Conservation (phyloP, 208 protist species). For the Trypanosoma theileri region DNA sequence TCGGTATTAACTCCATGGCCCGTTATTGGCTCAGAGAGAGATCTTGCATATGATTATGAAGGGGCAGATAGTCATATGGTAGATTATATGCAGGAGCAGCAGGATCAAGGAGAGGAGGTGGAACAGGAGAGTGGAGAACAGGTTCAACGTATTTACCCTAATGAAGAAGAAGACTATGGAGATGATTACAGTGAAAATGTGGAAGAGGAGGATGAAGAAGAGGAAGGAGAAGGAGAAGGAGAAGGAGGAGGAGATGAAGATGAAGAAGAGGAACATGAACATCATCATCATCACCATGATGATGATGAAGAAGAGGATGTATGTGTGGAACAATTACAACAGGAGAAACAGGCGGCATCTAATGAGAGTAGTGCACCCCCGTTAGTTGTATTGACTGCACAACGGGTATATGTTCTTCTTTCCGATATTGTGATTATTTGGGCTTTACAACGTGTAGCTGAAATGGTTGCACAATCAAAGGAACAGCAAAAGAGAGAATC, state of each 20-base stretch:
- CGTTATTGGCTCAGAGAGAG: too few species aligned
- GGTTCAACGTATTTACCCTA: not conserved
- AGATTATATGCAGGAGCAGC: too few species aligned
- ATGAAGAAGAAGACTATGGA: too few species aligned
- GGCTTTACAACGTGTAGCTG: constrained; percentile 47
- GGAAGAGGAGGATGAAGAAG: constrained; percentile 14
- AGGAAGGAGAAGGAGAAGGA: constrained; percentile 14
- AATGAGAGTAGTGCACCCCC: not conserved
- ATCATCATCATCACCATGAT: constrained; percentile 5
- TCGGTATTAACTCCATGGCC: too few species aligned
- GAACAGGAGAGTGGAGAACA: not conserved
- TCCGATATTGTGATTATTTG: constrained; percentile 35
- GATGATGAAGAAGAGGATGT: constrained; percentile 14
- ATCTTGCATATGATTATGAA: too few species aligned
- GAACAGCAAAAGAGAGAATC: not conserved
- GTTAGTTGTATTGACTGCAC: not conserved
- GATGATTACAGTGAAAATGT: not conserved
- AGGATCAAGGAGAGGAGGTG: not conserved
- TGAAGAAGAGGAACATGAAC: constrained; percentile 21
- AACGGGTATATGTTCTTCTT: constrained; percentile 26
- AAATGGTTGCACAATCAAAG: constrained; percentile 9
- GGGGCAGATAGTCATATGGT: too few species aligned
- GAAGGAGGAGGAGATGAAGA: constrained; percentile 8
- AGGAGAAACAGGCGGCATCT: not conserved
- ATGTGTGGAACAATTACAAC: not conserved